A percentile compares a stretch with the other conserved stretches of the same genome.
These are phyloP conservation scores for Onygena corvina DNA, from an alignment of 2,329 filamentous ascomycete genomes.

Conservation along the genomic window DNA sequence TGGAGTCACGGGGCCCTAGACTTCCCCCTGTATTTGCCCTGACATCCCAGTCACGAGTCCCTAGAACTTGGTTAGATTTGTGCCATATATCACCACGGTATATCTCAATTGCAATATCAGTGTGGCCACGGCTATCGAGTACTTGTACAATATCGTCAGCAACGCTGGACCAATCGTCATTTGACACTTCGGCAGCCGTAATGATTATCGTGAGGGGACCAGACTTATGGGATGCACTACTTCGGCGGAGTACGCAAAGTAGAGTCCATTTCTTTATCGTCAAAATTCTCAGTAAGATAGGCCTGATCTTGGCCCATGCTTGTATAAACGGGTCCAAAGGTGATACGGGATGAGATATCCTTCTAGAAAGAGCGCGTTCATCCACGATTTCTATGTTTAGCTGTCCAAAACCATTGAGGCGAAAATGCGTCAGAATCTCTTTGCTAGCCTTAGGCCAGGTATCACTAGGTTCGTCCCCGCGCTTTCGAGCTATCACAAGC, in stretches of 20 bases:
- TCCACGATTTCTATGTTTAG: background rate
- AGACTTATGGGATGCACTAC: background rate
- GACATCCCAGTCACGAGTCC: background rate
- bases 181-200: background rate
- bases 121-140: background rate
- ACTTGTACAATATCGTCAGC: background rate
- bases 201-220: background rate
- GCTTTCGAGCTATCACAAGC: background rate
- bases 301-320: background rate
- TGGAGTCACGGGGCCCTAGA: background rate
- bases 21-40: background rate
- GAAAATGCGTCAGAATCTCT: background rate
- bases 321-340: background rate
- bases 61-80: background rate
- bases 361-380: background rate
- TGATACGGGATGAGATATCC: background rate
- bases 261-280: background rate
- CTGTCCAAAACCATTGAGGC: background rate
- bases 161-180: background rate
- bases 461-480: background rate
- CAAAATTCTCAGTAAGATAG: background rate
- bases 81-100: background rate
- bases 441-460: background rate
- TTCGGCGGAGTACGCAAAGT: background rate
- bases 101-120: background rate